phyloP scores from a whole-genome alignment of 768 basidiomycete genomes.

The Hysterangium stoloniferum region DNA sequence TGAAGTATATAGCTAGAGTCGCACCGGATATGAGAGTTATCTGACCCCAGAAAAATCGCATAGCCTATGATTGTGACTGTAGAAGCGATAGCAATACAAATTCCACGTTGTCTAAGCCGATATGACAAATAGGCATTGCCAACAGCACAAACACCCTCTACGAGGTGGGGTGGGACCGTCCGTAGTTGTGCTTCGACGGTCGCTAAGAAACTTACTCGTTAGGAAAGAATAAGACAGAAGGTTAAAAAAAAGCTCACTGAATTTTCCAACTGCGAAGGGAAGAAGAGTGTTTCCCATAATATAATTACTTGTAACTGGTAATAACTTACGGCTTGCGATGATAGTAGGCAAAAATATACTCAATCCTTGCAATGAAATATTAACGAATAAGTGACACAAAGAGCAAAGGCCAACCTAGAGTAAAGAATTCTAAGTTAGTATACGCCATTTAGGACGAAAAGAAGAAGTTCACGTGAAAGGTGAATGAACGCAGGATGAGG shows the following conservation, averaged over 20 bases:
- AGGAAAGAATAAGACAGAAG: background rate
- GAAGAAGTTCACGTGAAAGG: conserved; percentile 27
- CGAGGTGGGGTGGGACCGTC: conserved; percentile 41
- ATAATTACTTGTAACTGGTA: background rate
- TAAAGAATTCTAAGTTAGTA: too few species aligned
- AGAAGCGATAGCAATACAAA: conserved; percentile 30
- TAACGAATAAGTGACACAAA: conserved; percentile 19
- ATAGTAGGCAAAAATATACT: conserved; percentile 39
- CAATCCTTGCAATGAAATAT: conserved; percentile 27
- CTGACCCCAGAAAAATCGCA: conserved; percentile 35
- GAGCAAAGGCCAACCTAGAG: conserved; percentile 15
- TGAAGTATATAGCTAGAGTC: background rate
- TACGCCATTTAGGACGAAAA: too few species aligned
- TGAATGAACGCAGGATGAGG: conserved; percentile 26
- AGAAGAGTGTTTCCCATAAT: background rate
- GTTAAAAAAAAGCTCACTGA: background rate
- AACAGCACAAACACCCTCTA: conserved; percentile 34
- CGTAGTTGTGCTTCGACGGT: conserved; percentile 39
- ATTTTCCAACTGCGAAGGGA: conserved; percentile 18
- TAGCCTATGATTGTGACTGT: conserved; percentile 36
- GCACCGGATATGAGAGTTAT: conserved; percentile 30
- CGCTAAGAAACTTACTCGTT: conserved; percentile 25
- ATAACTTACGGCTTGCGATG: conserved; percentile 33
- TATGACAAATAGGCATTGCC: conserved; percentile 21
- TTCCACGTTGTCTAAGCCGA: conserved; percentile 29